Conservation (phyloP, 805 yeast species). For the Cyberlindnera subsufficiens region DNA sequence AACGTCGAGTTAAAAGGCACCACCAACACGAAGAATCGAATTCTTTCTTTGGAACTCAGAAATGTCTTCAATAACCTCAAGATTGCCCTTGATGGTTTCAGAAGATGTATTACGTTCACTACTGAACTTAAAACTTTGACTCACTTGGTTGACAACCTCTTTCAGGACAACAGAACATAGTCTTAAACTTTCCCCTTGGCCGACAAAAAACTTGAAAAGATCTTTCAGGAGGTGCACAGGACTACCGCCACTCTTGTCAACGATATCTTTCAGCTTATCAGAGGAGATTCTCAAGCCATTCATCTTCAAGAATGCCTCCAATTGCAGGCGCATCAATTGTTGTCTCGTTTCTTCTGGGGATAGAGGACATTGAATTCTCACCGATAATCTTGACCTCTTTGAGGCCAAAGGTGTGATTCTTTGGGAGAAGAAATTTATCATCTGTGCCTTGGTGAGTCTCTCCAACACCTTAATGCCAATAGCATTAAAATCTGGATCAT, state of each 20-base stretch:
- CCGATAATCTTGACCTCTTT: slow-evolving; percentile 31
- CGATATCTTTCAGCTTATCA: slow-evolving; percentile 32
- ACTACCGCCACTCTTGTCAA: slow-evolving; percentile 32
- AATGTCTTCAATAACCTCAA: not conserved
- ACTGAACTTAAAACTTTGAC: slow-evolving; percentile 4
- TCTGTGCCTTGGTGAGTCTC: slow-evolving; percentile 29
- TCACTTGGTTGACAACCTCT: slow-evolving; percentile 27
- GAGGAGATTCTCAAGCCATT: slow-evolving; percentile 42
- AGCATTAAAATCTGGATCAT: slow-evolving; percentile 19
- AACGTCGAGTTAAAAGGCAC: not conserved
- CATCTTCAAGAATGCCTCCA: slow-evolving; percentile 39
- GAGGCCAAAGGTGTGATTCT: slow-evolving; percentile 32
- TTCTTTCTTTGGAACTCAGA: slow-evolving; percentile 8
- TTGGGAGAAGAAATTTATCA: slow-evolving; percentile 30
- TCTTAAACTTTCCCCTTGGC: slow-evolving; percentile 35
- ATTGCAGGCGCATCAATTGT: slow-evolving; percentile 31
- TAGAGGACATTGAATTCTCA: slow-evolving; percentile 35
- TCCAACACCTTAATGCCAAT: slow-evolving; percentile 25
- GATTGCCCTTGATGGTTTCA: not conserved
- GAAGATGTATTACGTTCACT: not conserved
- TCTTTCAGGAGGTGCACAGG: slow-evolving; percentile 32
- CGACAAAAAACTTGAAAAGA: slow-evolving; percentile 35
- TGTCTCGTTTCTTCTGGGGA: slow-evolving; percentile 31
- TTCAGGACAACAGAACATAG: slow-evolving; percentile 29
- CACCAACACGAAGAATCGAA: slow-evolving; percentile 1